These are phyloP conservation scores for Wallemia ichthyophaga DNA, from an alignment of 1,284 basidiomycete genomes.

Conservation along the genomic window DNA sequence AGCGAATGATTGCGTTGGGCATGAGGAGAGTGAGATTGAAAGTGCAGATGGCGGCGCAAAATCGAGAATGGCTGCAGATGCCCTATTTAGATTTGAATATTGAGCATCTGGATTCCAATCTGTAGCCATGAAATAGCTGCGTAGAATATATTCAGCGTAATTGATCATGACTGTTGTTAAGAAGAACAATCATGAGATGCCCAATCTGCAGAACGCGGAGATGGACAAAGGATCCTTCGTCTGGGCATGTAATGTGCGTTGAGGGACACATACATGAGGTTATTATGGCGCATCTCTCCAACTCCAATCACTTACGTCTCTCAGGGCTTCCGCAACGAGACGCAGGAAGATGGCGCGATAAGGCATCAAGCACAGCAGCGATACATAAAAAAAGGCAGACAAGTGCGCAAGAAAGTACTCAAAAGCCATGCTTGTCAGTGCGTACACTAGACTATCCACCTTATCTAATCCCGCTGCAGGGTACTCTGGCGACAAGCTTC, in stretches of 20 bases:
- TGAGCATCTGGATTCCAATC: conserved; percentile 92
- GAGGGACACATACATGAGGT: background rate
- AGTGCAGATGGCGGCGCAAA: conserved; percentile 50
- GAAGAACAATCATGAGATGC: background rate
- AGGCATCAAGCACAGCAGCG: background rate
- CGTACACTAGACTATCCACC: background rate
- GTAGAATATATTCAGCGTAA: conserved; percentile 59
- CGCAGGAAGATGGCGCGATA: background rate
- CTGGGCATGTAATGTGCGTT: background rate
- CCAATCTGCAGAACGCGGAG: background rate
- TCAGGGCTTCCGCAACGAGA: background rate
- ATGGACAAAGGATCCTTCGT: background rate
- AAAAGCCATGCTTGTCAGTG: background rate
- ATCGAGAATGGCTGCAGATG: conserved; percentile 45
- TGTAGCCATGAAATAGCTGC: conserved; percentile 61
- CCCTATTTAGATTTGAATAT: conserved; percentile 63
- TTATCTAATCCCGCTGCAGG: background rate
- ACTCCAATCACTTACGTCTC: background rate
- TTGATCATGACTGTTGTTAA: conserved; percentile 13
- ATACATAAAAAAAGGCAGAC: background rate
- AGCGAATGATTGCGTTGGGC: conserved; percentile 61
- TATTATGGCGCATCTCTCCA: background rate
- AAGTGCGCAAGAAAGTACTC: background rate
- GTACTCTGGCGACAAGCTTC: background rate
- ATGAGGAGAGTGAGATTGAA: conserved; percentile 54